phyloP scores from a whole-genome alignment of 2,329 filamentous ascomycete species.

The Neonectria hederae region DNA sequence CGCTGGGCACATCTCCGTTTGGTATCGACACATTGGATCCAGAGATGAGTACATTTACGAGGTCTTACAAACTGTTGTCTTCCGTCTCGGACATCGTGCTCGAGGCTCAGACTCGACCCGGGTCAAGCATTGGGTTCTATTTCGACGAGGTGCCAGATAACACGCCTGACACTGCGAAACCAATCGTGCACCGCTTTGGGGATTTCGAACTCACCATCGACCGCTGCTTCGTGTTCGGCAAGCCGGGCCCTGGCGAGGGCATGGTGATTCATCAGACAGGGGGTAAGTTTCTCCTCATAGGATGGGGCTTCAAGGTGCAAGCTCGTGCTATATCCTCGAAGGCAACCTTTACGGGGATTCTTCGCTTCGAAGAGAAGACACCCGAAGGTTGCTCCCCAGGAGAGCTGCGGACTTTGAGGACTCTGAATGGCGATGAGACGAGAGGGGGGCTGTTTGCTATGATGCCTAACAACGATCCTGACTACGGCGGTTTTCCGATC shows the following conservation, averaged over 20 bases:
- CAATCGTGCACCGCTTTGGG: constrained; percentile 29
- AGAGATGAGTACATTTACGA: neutral
- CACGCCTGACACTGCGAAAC: neutral
- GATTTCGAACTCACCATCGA: constrained; percentile 44
- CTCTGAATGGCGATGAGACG: constrained; percentile 29
- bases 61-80: constrained; percentile 10
- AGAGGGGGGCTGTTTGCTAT: constrained; percentile 6
- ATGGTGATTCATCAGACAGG: constrained; percentile 39
- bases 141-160: constrained; percentile 20
- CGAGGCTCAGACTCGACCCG: neutral
- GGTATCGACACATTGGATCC: constrained; percentile 25
- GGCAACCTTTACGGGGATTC: constrained; percentile 15
- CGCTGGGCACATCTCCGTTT: constrained; percentile 22
- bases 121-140: constrained; percentile 17
- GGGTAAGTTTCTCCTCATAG: constrained; percentile 39
- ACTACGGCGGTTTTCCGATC: constrained; percentile 63
- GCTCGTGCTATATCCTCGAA: neutral
- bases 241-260: constrained; percentile 40
- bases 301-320: constrained; percentile 20
- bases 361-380: neutral
- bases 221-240: constrained; percentile 46
- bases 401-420: constrained; percentile 1
- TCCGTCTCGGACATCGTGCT: constrained; percentile 16
- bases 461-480: constrained; percentile 54
- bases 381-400: neutral